Evolutionary conservation across 768 basidiomycete genomes (phyloP).

Genomic region (Lentinula boryana): DNA sequence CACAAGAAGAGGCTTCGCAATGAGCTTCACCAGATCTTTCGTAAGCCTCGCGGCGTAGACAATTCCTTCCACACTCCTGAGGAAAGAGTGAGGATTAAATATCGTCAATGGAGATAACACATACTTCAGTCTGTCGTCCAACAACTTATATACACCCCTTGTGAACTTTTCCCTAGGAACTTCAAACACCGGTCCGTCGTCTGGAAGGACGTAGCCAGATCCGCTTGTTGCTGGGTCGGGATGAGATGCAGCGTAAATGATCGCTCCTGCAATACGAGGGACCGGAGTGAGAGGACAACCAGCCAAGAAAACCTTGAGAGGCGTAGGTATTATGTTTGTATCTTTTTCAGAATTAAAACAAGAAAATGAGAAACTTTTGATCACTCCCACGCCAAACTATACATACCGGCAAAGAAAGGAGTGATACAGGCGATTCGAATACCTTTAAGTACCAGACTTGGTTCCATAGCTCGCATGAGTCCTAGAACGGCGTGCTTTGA

Average conservation of each 20-base stretch:
- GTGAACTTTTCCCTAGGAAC: constrained; percentile 15
- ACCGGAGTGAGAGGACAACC: constrained; percentile 23
- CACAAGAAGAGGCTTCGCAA: neutral
- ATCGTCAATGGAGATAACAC: neutral
- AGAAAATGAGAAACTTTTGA: no score
- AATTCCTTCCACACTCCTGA: neutral
- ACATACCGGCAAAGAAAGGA: constrained; percentile 23
- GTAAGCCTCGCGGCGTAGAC: neutral
- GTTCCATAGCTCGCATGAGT: constrained; percentile 19
- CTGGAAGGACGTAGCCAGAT: constrained; percentile 19
- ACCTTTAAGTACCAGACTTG: constrained; percentile 8
- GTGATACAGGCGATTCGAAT: constrained; percentile 21
- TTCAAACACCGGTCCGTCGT: constrained; percentile 21
- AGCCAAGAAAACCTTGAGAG: constrained; percentile 11
- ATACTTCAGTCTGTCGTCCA: constrained; percentile 10
- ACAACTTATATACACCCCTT: constrained; percentile 20
- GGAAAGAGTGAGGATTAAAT: neutral
- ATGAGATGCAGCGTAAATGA: constrained; percentile 22
- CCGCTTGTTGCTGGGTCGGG: constrained; percentile 18
- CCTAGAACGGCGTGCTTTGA: constrained; percentile 26
- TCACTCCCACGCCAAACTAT: neutral
- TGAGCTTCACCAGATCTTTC: neutral
- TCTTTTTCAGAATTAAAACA: constrained; percentile 9
- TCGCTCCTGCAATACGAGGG: constrained; percentile 20
- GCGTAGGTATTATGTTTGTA: constrained; percentile 17